phyloP scores from a whole-genome alignment of 441 rosid species.

The Mallotus repandus region DNA sequence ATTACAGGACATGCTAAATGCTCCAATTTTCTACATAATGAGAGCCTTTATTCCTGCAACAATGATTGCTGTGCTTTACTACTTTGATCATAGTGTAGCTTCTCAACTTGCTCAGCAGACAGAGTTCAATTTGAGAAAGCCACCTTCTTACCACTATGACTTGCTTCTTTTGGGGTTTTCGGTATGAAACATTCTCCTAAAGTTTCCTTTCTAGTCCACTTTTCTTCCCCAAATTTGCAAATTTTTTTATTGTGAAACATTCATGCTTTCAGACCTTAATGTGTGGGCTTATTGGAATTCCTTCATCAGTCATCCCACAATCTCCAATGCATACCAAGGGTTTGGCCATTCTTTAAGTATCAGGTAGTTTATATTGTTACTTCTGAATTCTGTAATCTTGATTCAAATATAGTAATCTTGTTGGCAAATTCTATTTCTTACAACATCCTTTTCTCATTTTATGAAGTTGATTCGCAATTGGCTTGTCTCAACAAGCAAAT shows the following conservation, averaged over 20 bases:
- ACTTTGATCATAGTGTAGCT: conserved; percentile 95
- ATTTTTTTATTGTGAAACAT: neutral
- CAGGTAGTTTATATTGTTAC: conserved; percentile 45
- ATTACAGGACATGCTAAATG: conserved; percentile 74
- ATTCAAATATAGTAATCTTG: neutral
- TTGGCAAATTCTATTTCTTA: neutral
- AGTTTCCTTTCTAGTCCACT: neutral
- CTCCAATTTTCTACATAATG: conserved; percentile 72
- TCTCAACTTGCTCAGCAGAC: conserved; percentile 95
- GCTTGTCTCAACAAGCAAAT: conserved; percentile 64
- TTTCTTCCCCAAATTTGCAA: neutral
- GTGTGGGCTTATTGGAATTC: conserved; percentile 88
- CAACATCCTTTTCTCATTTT: conserved; percentile 1
- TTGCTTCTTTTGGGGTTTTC: conserved; percentile 76
- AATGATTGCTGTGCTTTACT: conserved; percentile 94
- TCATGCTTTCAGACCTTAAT: conserved; percentile 57
- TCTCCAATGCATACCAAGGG: conserved; percentile 99
- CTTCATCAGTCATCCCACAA: conserved; percentile 96
- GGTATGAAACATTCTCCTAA: conserved; percentile 39
- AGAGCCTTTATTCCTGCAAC: conserved; percentile 95
- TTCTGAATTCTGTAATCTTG: neutral
- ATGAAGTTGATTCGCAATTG: conserved; percentile 76
- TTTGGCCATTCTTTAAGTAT: conserved; percentile 82
- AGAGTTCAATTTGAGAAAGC: conserved; percentile 88
- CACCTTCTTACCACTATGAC: conserved; percentile 89